Evolutionary conservation across 352 stramenopile genomes (phyloP).

Genomic region (Pythium pyrilobum): DNA sequence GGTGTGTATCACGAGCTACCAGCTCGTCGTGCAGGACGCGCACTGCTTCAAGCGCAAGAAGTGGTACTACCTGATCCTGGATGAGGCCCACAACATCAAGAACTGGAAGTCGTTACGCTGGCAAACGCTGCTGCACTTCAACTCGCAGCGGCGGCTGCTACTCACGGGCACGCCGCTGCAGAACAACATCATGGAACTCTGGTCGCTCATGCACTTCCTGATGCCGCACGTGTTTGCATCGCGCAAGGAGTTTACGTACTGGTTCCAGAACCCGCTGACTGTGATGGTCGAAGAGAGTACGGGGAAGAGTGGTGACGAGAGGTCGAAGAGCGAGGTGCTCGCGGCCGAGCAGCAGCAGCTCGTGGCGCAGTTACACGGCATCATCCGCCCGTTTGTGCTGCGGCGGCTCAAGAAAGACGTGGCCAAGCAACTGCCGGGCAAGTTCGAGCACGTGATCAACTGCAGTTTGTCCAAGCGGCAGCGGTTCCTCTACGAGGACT

Average conservation of each 20-base stretch:
- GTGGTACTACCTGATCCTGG: constrained; percentile 99
- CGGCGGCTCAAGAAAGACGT: constrained; percentile 97
- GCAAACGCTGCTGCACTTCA: constrained; percentile 98
- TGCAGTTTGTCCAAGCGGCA: constrained; percentile 94
- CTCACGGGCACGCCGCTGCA: constrained; percentile 97
- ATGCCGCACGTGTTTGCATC: constrained; percentile 97
- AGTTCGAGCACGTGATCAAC: constrained; percentile 96
- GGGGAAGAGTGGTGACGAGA: neutral
- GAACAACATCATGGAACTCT: constrained; percentile 98
- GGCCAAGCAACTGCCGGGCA: constrained; percentile 95
- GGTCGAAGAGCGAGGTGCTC: constrained; percentile 6
- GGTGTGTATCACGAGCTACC: constrained; percentile 98
- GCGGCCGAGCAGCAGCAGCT: constrained; percentile 84
- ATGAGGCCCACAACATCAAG: constrained; percentile 99
- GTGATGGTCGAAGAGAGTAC: constrained; percentile 61
- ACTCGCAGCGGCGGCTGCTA: constrained; percentile 90
- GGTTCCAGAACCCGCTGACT: constrained; percentile 96
- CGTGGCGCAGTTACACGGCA: constrained; percentile 93
- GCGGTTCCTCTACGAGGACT: constrained; percentile 98
- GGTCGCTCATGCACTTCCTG: constrained; percentile 97
- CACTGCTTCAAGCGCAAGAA: constrained; percentile 98
- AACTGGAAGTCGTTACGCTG: constrained; percentile 98
- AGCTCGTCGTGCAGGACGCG: constrained; percentile 97
- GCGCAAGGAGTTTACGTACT: constrained; percentile 96
- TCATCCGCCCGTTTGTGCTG: constrained; percentile 98